Conservation (phyloP, 2,329 filamentous ascomycete species). For the Xylariaceae sp. region DNA sequence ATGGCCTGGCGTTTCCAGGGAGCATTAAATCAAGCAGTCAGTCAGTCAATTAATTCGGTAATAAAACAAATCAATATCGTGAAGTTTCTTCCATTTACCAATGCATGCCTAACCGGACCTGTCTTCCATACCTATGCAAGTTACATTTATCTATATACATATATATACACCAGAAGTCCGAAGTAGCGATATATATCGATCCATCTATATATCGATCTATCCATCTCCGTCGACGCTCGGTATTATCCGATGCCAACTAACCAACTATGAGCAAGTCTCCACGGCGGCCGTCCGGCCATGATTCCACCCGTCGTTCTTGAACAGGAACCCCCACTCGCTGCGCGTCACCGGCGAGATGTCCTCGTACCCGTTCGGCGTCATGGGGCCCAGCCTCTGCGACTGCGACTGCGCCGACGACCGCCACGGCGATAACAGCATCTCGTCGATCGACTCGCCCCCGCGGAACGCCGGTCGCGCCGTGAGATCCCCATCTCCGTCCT, state of each 20-base stretch:
- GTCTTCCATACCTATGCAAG: too few species aligned
- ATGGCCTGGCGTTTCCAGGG: neutral
- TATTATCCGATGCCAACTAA: too few species aligned
- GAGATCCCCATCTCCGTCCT: conserved; percentile 35
- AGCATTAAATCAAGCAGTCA: neutral
- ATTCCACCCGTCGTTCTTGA: conserved; percentile 51
- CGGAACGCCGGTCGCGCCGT: conserved; percentile 30
- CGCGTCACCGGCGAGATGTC: conserved; percentile 65
- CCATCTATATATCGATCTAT: too few species aligned
- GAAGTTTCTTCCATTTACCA: neutral
- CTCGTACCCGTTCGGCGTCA: conserved; percentile 62
- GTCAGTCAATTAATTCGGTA: too few species aligned
- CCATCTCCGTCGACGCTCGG: too few species aligned
- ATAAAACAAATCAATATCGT: too few species aligned
- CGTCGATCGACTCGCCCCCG: conserved; percentile 45
- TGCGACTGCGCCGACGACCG: conserved; percentile 13
- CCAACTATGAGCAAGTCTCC: conserved; percentile 49
- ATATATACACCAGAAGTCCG: too few species aligned
- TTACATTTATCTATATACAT: too few species aligned
- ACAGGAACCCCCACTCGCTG: conserved; percentile 65
- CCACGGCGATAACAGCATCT: conserved; percentile 41
- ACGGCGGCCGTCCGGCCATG: conserved; percentile 52
- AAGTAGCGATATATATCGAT: too few species aligned
- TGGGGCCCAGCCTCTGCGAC: conserved; percentile 45
- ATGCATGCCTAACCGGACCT: neutral